Evolutionary conservation across 768 basidiomycete species (phyloP).

Genomic region (Termitomyces sp.): DNA sequence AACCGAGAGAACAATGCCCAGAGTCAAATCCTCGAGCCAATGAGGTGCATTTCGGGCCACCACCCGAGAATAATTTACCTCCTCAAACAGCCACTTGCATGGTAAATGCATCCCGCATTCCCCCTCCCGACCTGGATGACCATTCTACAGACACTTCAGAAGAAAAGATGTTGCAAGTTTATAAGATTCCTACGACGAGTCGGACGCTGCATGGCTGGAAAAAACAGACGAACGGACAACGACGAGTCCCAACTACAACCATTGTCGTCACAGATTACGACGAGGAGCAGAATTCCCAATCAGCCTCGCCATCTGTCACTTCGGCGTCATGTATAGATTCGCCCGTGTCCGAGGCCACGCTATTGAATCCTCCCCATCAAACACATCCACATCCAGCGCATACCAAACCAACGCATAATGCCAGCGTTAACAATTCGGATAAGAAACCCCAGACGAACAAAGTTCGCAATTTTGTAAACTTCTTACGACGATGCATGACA

Average conservation of each 20-base stretch:
- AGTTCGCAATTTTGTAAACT: not conserved
- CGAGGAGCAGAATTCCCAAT: no score
- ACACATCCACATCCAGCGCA: no score
- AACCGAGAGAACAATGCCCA: not conserved
- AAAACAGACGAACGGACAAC: no score
- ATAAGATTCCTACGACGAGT: not conserved
- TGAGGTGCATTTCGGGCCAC: not conserved
- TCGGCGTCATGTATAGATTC: no score
- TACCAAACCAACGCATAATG: no score
- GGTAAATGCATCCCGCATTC: not conserved
- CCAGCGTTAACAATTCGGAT: no score
- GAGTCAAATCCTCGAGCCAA: not conserved
- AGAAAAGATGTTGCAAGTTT: not conserved
- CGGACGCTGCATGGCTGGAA: not conserved
- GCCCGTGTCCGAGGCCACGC: no score
- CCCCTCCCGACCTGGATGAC: not conserved
- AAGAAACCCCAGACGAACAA: not conserved
- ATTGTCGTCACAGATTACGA: no score
- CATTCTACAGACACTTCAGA: not conserved
- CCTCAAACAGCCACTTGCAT: not conserved
- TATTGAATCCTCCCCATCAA: no score
- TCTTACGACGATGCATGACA: not conserved
- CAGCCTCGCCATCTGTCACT: no score
- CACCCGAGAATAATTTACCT: not conserved
- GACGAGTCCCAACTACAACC: no score